Base-by-base conservation (phyloP, 2,329 filamentous ascomycete species). In the Botrytis fabae region DNA sequence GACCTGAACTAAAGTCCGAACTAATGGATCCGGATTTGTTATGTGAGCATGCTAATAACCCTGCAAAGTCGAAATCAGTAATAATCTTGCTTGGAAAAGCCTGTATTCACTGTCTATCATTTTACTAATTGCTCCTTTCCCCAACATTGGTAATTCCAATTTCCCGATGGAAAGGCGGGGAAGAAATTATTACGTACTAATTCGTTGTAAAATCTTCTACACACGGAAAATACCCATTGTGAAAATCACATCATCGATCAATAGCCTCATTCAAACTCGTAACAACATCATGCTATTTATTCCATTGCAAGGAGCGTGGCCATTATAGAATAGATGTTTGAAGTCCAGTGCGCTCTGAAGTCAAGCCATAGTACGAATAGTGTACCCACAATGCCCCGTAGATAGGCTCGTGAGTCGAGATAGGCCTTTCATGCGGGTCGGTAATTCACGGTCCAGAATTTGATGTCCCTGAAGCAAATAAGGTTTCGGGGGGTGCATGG, bases 131-230 rank as follows among this genome's bases (percentile, higher is more conserved):
- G 35, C 32, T 40, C 35, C 38, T 35, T 61, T 61, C 35, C 59
- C 59, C 59, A 61, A 61, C 35, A 61, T 61, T 61, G 35, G 59
- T 35, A 12, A 22, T 40, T 61, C 35, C 22, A 61, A 61, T n/a
- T 22, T 40, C 35, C 32, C 5, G 25, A 12, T 40, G 9, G 25
- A 54, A 51, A 28, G 64, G 46, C 64, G 32, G 64, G 64, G 46
- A 66, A 66, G 63, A 65, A 38, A n/a, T 12, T 40, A n/a, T 51
- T 66, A 66, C 46, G 48, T 54, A 54, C 44, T 51, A 38, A 20
- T 28, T n/a, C 3, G 25, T n/a, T 40, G 20, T 32, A 18, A 64
- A 46, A 46, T 64, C 18, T 18, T 35, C 22, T n/a, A 12, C 9
- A 4, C n/a, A 38, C 16, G 22, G 46, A 51, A 12, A 66, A n/a